phyloP scores from a whole-genome alignment of 495 filamentous ascomycete genomes.

The Pyrenula massariospora region DNA sequence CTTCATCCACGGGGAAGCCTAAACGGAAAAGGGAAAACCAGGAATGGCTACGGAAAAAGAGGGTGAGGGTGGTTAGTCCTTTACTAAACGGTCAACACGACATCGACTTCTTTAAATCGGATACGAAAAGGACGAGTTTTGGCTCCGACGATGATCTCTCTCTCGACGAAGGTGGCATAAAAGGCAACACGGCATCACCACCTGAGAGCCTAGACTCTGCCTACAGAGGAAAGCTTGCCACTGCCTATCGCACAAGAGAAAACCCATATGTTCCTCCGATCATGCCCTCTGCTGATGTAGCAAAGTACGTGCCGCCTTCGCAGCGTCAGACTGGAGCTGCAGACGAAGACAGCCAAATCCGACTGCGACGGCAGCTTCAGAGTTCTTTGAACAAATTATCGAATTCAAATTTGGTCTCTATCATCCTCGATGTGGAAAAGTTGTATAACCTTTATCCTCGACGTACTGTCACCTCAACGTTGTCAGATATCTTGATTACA shows the following conservation, averaged over 20 bases:
- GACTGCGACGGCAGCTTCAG: conserved; percentile 67
- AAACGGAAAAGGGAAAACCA: conserved; percentile 47
- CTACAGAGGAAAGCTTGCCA: conserved; percentile 16
- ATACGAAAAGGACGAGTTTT: conserved; percentile 19
- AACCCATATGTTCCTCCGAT: conserved; percentile 54
- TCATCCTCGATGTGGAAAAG: conserved; percentile 67
- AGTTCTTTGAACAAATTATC: conserved; percentile 88
- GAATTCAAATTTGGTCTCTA: conserved; percentile 73
- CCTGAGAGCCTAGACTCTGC: conserved; percentile 6
- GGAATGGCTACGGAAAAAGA: conserved; percentile 48
- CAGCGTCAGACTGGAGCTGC: conserved; percentile 50
- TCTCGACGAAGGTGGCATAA: conserved; percentile 15
- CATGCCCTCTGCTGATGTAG: conserved; percentile 12
- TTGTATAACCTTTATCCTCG: conserved; percentile 73
- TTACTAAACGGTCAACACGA: conserved; percentile 5
- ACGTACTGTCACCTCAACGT: conserved; percentile 67
- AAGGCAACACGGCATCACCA: conserved; percentile 10
- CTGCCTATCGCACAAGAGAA: conserved; percentile 32
- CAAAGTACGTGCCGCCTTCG: conserved; percentile 84
- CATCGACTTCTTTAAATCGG: conserved; percentile 12
- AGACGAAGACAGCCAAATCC: conserved; percentile 54
- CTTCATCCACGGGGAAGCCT: conserved; percentile 26
- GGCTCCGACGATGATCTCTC: conserved; percentile 13
- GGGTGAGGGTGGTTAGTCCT: conserved; percentile 39
- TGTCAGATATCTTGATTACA: conserved; percentile 61